Percentiles rank a stretch among this genome's conserved stretches.
Evolutionary conservation across 2,329 filamentous ascomycete species (phyloP).

Genomic region (Penicillium sp.): DNA sequence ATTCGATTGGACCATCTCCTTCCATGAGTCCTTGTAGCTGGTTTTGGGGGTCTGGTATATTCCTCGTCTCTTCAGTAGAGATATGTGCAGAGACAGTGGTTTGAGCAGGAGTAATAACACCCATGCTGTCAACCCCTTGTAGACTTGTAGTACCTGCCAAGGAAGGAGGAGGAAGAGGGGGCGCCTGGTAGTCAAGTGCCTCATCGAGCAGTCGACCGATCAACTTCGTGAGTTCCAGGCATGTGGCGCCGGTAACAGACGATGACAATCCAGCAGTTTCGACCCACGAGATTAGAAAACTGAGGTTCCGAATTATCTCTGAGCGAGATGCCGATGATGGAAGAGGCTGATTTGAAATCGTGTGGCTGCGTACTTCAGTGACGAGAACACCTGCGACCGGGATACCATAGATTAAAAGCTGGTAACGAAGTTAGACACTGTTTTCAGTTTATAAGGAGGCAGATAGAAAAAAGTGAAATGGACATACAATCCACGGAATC

Average conservation of each 20-base stretch:
- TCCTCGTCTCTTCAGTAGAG: background rate
- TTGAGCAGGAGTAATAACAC: background rate
- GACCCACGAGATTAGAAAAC: conserved; percentile 20
- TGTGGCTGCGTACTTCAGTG: conserved; percentile 21
- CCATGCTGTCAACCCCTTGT: background rate
- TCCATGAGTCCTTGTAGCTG: background rate
- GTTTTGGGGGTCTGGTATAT: background rate
- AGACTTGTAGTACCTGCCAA: background rate
- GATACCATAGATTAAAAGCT: conserved; percentile 20
- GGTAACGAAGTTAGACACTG: background rate
- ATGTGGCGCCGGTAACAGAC: conserved; percentile 11
- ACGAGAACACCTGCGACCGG: conserved; percentile 20
- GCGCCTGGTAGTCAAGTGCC: conserved; percentile 19
- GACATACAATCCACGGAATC: conserved; percentile 21
- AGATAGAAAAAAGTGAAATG: background rate
- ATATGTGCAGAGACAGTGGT: background rate
- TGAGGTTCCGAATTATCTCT: conserved; percentile 21
- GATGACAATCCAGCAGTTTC: conserved; percentile 13
- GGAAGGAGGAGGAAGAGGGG: background rate
- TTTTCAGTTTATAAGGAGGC: background rate
- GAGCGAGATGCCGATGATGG: conserved; percentile 18
- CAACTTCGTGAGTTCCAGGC: conserved; percentile 19
- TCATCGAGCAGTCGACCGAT: conserved; percentile 21
- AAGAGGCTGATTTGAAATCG: conserved; percentile 17
- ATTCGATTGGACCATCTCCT: conserved; percentile 1